Conservation (phyloP, 441 rosid genomes). For the Adansonia madagascariensis region DNA sequence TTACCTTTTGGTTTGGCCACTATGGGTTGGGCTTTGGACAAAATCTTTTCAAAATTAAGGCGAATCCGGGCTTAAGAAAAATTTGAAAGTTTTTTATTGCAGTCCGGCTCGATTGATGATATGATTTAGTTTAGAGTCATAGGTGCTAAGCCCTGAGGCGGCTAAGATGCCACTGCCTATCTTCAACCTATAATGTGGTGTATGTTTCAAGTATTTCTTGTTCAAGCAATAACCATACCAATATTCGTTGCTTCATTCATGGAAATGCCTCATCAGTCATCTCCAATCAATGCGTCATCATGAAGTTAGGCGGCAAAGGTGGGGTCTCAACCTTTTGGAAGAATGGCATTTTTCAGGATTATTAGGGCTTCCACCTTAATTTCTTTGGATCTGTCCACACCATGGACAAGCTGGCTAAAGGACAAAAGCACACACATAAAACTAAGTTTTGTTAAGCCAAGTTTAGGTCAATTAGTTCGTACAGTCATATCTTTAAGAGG, state of each 20-base stretch:
- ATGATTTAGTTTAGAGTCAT: not conserved
- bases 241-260: not conserved
- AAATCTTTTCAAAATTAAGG: too few relatives aligned
- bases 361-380: not conserved
- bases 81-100: too few relatives aligned
- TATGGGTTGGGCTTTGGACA: too few relatives aligned
- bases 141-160: not conserved
- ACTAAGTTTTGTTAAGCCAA: too few relatives aligned
- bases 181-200: not conserved
- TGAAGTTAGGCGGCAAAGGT: not conserved
- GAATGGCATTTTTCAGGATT: not conserved
- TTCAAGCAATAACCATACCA: not conserved
- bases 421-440: too few relatives aligned
- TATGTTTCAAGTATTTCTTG: not conserved
- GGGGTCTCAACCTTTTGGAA: conserved; percentile 6
- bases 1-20: too few relatives aligned
- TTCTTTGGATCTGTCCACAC: too few relatives aligned
- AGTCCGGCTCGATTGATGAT: too few relatives aligned
- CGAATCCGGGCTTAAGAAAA: too few relatives aligned
- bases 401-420: too few relatives aligned
- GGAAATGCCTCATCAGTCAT: not conserved
- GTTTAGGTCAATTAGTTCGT: too few relatives aligned
- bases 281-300: conserved; percentile 15
- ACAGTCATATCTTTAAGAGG: too few relatives aligned
- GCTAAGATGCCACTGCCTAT: not conserved